Percentiles rank a stretch among this genome's conserved stretches.
These are phyloP conservation scores for Plasmodiophora brassicae DNA, from an alignment of 208 protist species.

Conservation along the genomic window DNA sequence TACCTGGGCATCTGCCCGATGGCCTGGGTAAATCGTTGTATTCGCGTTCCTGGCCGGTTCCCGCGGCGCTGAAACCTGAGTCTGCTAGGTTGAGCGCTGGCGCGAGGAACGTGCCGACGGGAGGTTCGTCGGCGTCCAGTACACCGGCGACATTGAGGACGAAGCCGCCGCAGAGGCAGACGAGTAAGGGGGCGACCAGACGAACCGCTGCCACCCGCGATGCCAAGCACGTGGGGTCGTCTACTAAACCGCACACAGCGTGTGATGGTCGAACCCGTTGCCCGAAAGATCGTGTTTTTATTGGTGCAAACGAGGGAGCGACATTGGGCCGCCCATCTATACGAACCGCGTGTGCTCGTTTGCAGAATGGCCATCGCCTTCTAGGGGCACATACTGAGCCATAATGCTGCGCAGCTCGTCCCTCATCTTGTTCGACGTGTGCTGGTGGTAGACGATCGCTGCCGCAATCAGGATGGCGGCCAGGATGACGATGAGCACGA, in stretches of 20 bases:
- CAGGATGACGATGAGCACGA: not conserved
- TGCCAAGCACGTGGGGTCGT: too few species aligned
- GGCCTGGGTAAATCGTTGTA: not conserved
- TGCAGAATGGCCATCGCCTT: too few species aligned
- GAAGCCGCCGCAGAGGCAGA: too few species aligned
- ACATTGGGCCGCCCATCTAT: too few species aligned
- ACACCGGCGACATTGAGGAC: not conserved
- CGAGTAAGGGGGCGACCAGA: too few species aligned
- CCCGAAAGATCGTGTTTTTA: too few species aligned
- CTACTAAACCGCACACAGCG: too few species aligned
- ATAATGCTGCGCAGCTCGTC: conserved; percentile 26
- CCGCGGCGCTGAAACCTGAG: not conserved
- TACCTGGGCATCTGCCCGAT: not conserved
- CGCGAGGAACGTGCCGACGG: not conserved
- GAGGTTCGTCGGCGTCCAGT: conserved; percentile 15
- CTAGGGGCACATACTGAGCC: conserved; percentile 6
- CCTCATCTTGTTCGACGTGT: not conserved
- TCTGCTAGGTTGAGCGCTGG: not conserved
- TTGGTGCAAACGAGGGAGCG: too few species aligned
- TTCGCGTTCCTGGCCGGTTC: not conserved
- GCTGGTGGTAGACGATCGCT: conserved; percentile 15
- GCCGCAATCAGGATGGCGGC: not conserved
- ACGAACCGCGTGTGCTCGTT: too few species aligned
- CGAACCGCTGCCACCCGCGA: too few species aligned
- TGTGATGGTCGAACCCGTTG: too few species aligned